Percentiles rank a stretch among this genome's conserved stretches.
Conservation (phyloP, 2,329 filamentous ascomycete species). For the Iodosphaeria phyllophila region DNA sequence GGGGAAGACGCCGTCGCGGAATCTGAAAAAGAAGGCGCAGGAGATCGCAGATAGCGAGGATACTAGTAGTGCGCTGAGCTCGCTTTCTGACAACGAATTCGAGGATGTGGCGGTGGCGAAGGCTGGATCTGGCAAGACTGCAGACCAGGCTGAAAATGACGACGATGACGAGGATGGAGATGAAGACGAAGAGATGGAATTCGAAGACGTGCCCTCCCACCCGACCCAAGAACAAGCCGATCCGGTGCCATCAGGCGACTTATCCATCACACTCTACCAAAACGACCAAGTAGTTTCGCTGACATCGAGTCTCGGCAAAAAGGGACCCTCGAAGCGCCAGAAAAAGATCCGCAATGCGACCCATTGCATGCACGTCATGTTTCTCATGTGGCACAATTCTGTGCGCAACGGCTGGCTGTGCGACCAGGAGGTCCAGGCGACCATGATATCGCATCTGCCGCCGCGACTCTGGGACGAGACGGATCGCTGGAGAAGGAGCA, state of each 20-base stretch:
- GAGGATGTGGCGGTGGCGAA: slow-evolving; percentile 25
- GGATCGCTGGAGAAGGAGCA: slow-evolving; percentile 52
- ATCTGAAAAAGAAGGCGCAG: slow-evolving; percentile 24
- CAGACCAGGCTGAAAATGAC: slow-evolving; percentile 21
- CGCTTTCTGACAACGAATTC: slow-evolving; percentile 38
- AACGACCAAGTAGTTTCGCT: slow-evolving; percentile 41
- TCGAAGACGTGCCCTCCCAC: slow-evolving; percentile 34
- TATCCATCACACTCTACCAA: slow-evolving; percentile 52
- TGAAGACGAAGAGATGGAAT: slow-evolving; percentile 43
- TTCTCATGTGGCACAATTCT: slow-evolving; percentile 77
- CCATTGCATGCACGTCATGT: slow-evolving; percentile 78
- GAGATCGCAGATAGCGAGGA: slow-evolving; percentile 23
- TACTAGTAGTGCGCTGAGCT: slow-evolving; percentile 28
- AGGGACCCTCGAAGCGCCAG: slow-evolving; percentile 72
- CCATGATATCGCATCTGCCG: slow-evolving; percentile 56
- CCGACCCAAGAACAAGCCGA: slow-evolving; percentile 20
- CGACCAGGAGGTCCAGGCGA: slow-evolving; percentile 56
- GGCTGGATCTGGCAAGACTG: too few relatives aligned
- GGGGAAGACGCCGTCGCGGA: slow-evolving; percentile 20
- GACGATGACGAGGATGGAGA: slow-evolving; percentile 17
- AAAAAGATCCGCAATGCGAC: slow-evolving; percentile 58
- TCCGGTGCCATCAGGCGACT: slow-evolving; percentile 38
- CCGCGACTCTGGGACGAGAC: slow-evolving; percentile 52
- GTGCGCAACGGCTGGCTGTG: slow-evolving; percentile 71
- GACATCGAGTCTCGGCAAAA: slow-evolving; percentile 49